Evolutionary conservation across 2,329 filamentous ascomycete species (phyloP).

Genomic region (Hypoxylon sp.): DNA sequence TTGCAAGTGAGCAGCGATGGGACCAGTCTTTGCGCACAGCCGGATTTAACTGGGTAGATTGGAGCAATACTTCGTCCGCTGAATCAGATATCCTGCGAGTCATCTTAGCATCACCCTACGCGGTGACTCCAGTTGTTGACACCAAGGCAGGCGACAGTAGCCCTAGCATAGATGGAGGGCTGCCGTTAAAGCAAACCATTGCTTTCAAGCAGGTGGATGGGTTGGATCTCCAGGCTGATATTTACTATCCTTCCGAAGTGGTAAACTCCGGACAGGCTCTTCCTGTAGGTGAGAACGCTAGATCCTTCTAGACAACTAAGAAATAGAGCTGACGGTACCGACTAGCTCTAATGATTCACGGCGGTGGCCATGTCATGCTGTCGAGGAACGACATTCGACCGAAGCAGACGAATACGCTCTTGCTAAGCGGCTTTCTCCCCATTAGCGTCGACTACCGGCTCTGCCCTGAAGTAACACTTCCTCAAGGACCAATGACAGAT

Average conservation of each 20-base stretch:
- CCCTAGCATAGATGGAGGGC: background rate
- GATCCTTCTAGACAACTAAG: background rate
- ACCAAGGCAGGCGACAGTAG: background rate
- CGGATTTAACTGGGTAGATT: constrained; percentile 50
- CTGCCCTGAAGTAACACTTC: constrained; percentile 63
- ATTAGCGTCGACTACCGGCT: constrained; percentile 66
- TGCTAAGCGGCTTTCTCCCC: constrained; percentile 61
- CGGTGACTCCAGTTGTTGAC: background rate
- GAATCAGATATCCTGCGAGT: constrained; percentile 50
- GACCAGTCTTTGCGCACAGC: constrained; percentile 34
- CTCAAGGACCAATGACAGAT: constrained; percentile 64
- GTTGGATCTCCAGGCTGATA: constrained; percentile 52
- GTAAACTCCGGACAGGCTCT: constrained; percentile 6
- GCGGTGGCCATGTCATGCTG: constrained; percentile 60
- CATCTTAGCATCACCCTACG: constrained; percentile 45
- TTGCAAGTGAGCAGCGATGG: constrained; percentile 50
- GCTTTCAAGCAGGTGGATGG: constrained; percentile 44
- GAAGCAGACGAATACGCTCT: constrained; percentile 57
- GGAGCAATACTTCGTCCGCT: constrained; percentile 45
- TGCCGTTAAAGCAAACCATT: constrained; percentile 34
- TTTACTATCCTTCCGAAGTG: constrained; percentile 52
- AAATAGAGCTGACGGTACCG: constrained; percentile 6
- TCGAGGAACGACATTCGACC: constrained; percentile 57
- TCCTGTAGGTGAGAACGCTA: constrained; percentile 12
- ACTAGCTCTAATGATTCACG: constrained; percentile 63